Conservation (phyloP, 768 basidiomycete species). For the Sarcomyxa edulis region DNA sequence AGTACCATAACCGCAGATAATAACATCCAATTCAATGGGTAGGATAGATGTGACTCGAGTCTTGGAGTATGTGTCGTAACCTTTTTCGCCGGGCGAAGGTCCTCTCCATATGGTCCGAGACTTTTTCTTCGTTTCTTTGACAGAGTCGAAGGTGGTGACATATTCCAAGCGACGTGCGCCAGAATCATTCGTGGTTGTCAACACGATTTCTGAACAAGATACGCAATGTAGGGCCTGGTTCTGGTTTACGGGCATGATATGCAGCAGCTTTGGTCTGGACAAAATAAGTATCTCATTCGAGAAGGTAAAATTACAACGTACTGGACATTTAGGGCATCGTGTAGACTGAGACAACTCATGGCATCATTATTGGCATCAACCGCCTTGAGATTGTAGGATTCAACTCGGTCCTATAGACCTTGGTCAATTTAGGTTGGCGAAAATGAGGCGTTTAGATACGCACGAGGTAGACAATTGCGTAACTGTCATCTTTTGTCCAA, state of each 20-base stretch:
- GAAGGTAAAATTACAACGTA: neutral
- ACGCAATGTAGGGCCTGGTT: slow-evolving; percentile 16
- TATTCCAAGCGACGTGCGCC: slow-evolving; percentile 6
- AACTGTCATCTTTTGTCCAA: slow-evolving; percentile 35
- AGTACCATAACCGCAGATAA: slow-evolving; percentile 66
- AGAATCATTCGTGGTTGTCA: slow-evolving; percentile 11
- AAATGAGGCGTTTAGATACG: slow-evolving; percentile 1
- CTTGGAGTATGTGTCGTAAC: neutral
- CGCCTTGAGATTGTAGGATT: slow-evolving; percentile 26
- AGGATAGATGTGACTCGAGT: slow-evolving; percentile 33
- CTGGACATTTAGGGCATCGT: slow-evolving; percentile 6
- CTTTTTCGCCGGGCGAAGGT: slow-evolving; percentile 1
- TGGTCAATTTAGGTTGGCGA: no score
- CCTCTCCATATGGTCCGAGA: slow-evolving; percentile 24
- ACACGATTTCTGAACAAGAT: slow-evolving; percentile 15
- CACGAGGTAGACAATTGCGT: slow-evolving; percentile 36
- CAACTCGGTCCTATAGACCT: slow-evolving; percentile 32
- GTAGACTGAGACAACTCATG: slow-evolving; percentile 2
- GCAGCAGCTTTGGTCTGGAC: slow-evolving; percentile 10
- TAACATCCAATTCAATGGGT: slow-evolving; percentile 50
- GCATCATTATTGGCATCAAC: slow-evolving; percentile 31
- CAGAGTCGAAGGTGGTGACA: slow-evolving; percentile 19
- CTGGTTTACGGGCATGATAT: slow-evolving; percentile 13
- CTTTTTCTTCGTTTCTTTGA: neutral
- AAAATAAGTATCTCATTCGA: neutral